Evolutionary conservation across 345 rosid genomes (phyloP), one percentile per base, ranked within the genome.

Genomic region (Mallotus nudiflorus): DNA sequence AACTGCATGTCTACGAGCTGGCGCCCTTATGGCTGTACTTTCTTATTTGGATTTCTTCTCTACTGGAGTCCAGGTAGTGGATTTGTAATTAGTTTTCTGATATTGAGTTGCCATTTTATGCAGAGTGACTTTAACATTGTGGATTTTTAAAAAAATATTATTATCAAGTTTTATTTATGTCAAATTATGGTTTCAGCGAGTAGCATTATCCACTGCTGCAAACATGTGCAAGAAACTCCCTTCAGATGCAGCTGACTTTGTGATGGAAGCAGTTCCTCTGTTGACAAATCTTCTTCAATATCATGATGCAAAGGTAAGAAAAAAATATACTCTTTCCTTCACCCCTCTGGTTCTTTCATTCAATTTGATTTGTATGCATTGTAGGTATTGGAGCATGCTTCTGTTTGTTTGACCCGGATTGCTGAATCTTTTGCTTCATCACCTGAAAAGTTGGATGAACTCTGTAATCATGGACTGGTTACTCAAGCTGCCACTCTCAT

Each of bases 201-300:
- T 92, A 24, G 99, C 99, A 27, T 73, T 96, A 73, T 89, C 97
- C 54, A 96, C 99, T 65, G 99, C 99, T 75, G 99, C 99, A 80
- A 96, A 96, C 76, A 96, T 96, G 96, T 96, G 99, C 86, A 96
- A 93, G 87, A 96, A 92, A 70, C 94, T 92, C 66, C 99, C 99
- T 75, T 87, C 99, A 62, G 98, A 96, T 85, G 99, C 98, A 33
- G 87, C 99, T 77, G 99, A 96, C 79, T 96, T 88, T 82, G 99
- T 92, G 80, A 96, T 91, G 99, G 99, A 92, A 84, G 98, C 99
- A 70, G 99, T 96, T 69, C 99, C 98, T 1, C 75, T 96, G 77
- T 81, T 96, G 82, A 96, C 99, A 62, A 96, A 96, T 74, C 95
- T 96, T 73, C 96, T 96, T 76, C 97, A 92, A 73, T 92, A 92